Base-by-base conservation (phyloP, 805 yeast genomes). In the Yarrowia yakushimensis region DNA sequence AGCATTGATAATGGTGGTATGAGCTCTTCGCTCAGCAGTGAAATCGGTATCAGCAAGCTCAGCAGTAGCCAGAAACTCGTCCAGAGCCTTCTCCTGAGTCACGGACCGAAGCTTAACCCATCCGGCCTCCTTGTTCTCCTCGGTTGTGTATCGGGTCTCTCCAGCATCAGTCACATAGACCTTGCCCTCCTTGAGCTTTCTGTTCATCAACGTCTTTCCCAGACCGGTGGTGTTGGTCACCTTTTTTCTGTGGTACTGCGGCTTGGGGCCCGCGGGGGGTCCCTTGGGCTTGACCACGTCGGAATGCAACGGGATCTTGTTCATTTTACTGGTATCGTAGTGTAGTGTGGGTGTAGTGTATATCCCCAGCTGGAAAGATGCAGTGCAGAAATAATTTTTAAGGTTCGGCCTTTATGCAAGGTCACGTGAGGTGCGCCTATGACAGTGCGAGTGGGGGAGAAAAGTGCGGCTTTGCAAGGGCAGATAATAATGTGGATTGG, bases 1-100 rank as follows among this genome's bases (percentile, higher is more conserved):
- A 76, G 79, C 73, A 71, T 86, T 84, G 68, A 94, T 86, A 69
- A 94, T 90, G 69, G 87, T 88, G 64, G 94, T 92, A 67, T 87
- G 89, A 48, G 87, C 85, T 63, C 85, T 81, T 70, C 87, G 85
- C 67, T 93, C 97, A 3, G 98, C 97, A 9, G 97, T 85, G 76
- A 94, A 94, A 76, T 94, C 98, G 20, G 93, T 91, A 71, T 91
- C 97, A 1, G 97, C 97, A 64, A 94, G 81, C 73, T 90, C 96
- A 0, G 99, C 99, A 8, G 97, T 93, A 70, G 86, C 87, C 70
- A 94, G 81, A 74, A 94, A 92, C 76, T 94, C 99, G 75, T 94
- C 98, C 63, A 94, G 76, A 0, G 97, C 87, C 68, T 87, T 84
- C 73, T 94, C 98, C 70, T 94, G 98, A 0, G 98, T 94, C 15